Base-by-base conservation (phyloP, 1,139 yeast genomes). In the Meyerozyma smithsonii region DNA sequence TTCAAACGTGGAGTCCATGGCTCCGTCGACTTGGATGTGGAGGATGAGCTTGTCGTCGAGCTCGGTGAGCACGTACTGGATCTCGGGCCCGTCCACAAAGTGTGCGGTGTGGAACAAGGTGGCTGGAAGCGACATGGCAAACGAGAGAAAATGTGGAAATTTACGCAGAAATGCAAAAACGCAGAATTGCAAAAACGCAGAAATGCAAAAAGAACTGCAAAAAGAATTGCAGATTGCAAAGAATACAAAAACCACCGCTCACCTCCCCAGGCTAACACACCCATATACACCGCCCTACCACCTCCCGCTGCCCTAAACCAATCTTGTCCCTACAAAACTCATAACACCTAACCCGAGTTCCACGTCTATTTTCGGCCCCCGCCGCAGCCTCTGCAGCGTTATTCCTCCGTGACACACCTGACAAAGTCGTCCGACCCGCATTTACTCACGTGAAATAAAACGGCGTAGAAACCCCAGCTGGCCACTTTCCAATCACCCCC, bases 1-100 rank as follows among this genome's bases (percentile, higher is more conserved):
- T 36, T 66, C 69, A 41, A 66, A 65, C 0, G 75, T 68, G 11
- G 74, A 61, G 47, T 70, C 76, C 48, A 64, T 61, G 5, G 64
- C 56, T 0, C 74, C 74, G 47, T 69, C 55, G 30, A 62, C 56
- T 26, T 62, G 56, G 8, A 71, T 52, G 41, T 69, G 69, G 39
- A 70, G 39, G 12, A 71, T 58, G 37, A 62, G 52, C 39, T 61
- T 61, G 43, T 70, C 70, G 1, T 48, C 59, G 5, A 62, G 51
- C 28, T 64, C 67, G n/a, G 71, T 46, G 41, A 57, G 59, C 43
- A 67, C 74, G 51, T 70, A 68, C 28, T 52, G 48, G 36, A 67
- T 55, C 21, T 44, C 47, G 11, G 46, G 38, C 32, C 53, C 57
- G 15, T 42, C 44, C 2, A 47, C 41, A 23, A 58, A 30, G 5